A percentile compares a stretch with the other conserved stretches of the same genome.
phyloP scores from a whole-genome alignment of 225 moss, liverwort and hornwort species.

The Pseudisothecium myosuroides region DNA sequence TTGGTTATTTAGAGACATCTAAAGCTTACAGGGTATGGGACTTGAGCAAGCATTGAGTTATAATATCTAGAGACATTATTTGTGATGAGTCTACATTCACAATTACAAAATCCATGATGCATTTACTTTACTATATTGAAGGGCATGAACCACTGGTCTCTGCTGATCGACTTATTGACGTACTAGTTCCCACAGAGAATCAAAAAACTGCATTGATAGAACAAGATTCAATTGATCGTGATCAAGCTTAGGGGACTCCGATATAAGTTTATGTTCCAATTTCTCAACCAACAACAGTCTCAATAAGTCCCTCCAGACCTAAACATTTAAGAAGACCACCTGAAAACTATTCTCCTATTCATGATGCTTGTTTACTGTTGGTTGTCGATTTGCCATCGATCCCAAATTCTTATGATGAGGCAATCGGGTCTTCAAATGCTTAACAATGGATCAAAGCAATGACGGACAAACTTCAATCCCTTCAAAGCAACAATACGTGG shows the following conservation, averaged over 20 bases:
- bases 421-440: accelerated
- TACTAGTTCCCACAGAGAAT: accelerated
- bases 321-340: accelerated
- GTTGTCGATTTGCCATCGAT: neutral
- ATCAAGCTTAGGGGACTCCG: too few relatives aligned
- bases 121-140: neutral
- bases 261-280: neutral
- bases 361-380: neutral
- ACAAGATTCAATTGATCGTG: accelerated
- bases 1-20: neutral
- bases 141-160: accelerated
- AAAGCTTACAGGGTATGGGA: neutral
- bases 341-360: neutral
- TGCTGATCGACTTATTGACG: accelerated
- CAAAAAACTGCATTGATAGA: accelerated
- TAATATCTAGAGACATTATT: neutral
- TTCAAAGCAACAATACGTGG: neutral
- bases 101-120: accelerated
- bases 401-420: neutral
- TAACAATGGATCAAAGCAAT: neutral
- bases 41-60: neutral
- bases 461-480: neutral
- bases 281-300: neutral
- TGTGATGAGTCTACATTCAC: accelerated
- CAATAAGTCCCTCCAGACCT: accelerated